phyloP scores from a whole-genome alignment of 768 basidiomycete genomes.

The Boletus reticulatus region DNA sequence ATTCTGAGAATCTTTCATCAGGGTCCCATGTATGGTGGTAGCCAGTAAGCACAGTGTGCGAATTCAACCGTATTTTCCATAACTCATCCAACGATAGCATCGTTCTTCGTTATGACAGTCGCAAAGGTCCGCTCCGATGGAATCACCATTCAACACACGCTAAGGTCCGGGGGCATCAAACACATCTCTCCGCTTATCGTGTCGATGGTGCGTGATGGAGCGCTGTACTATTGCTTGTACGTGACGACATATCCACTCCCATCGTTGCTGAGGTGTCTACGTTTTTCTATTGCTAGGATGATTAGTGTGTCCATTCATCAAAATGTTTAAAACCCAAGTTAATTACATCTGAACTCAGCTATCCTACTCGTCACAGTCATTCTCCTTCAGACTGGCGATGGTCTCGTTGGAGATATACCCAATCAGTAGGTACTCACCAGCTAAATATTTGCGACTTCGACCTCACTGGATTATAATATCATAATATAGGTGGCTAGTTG shows the following conservation, averaged over 20 bases:
- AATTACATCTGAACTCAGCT: not conserved
- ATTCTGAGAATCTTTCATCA: not conserved
- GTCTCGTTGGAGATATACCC: not conserved
- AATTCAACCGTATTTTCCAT: not conserved
- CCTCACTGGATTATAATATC: not conserved
- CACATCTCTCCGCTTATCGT: not conserved
- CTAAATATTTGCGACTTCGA: not conserved
- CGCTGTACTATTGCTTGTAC: not conserved
- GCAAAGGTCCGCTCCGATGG: not conserved
- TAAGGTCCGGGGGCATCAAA: not conserved
- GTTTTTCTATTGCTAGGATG: not conserved
- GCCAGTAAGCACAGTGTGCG: not conserved
- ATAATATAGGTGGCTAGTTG: not conserved
- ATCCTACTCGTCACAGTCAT: not conserved
- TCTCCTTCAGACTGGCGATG: not conserved
- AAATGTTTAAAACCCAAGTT: not conserved
- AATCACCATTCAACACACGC: not conserved
- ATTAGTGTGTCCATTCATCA: not conserved
- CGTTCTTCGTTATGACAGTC: slow-evolving; percentile 3
- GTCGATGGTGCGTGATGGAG: slow-evolving; percentile 5
- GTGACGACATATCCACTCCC: too few species aligned
- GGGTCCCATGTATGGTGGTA: slow-evolving; percentile 5
- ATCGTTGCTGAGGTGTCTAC: too few species aligned
- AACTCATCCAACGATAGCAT: not conserved
- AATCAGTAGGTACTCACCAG: not conserved